Conservation (phyloP, 306 rosid genomes). For the Nissolia schottii region DNA sequence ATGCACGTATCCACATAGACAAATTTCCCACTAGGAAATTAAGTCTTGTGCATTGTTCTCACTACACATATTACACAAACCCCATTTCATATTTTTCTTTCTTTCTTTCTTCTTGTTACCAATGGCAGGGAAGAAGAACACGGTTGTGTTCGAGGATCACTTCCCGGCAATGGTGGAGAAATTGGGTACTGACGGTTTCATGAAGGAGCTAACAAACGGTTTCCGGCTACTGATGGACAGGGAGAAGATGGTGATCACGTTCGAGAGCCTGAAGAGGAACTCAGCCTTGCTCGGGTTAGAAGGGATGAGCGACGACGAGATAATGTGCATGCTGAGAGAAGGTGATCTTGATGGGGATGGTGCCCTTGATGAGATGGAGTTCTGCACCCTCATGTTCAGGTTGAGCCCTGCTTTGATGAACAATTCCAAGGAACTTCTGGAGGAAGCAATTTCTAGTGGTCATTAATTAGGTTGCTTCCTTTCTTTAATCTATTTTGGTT, state of each 20-base stretch:
- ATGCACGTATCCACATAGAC: background rate
- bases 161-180: slow-evolving; percentile 76
- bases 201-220: slow-evolving; percentile 72
- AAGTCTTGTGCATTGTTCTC: background rate
- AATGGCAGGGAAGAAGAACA: slow-evolving; percentile 43
- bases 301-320: slow-evolving; percentile 66
- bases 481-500: background rate
- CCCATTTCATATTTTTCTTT: background rate
- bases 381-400: slow-evolving; percentile 79
- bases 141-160: slow-evolving; percentile 56
- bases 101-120: background rate
- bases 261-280: slow-evolving; percentile 79
- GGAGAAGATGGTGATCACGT: slow-evolving; percentile 60
- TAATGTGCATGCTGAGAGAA: slow-evolving; percentile 66
- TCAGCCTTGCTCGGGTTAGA: slow-evolving; percentile 67
- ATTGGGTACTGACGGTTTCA: slow-evolving; percentile 66
- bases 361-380: slow-evolving; percentile 72
- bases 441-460: slow-evolving; percentile 40
- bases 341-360: slow-evolving; percentile 86
- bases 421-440: slow-evolving; percentile 45
- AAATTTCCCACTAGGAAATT: background rate
- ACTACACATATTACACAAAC: background rate
- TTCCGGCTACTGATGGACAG: slow-evolving; percentile 61
- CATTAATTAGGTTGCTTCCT: background rate
- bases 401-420: slow-evolving; percentile 80